Base-by-base conservation (phyloP, 1,284 basidiomycete genomes). In the Ustilago loliicola region DNA sequence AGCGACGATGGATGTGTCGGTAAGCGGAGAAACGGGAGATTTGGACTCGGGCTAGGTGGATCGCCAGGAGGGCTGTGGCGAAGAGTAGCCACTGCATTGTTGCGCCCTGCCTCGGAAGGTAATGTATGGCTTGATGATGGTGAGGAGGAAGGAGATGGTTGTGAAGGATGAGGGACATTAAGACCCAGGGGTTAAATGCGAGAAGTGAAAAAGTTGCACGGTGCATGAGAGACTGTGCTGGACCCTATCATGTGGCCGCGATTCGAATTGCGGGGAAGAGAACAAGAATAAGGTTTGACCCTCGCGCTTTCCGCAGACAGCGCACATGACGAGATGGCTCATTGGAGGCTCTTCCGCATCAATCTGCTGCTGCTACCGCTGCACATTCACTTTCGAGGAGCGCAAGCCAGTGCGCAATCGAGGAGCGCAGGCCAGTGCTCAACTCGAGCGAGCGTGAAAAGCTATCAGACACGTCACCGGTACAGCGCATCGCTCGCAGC, bases 1-100 rank as follows among this genome's bases (percentile, higher is more conserved):
- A 77, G 66, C 74, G 74, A 1, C 40, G 8, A 40, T 77, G 65
- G 27, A 77, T 77, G 59, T 77, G 56, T 1, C 55, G 45, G 25
- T 56, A 59, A 19, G n/a, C 42, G 2, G 60, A 30, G 25, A 34
- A 68, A 38, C 72, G 72, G 15, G 34, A 42, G n/a, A 66, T 30
- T 2, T 52, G 55, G n/a, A 74, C 67, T 10, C 59, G 50, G 13
- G 32, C 42, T 0, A 70, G 23, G 25, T 67, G 61, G 47, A 67
- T 42, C 21, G 45, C 61, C 1, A 72, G 51, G 10, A 72, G 21
- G 25, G 38, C 70, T 1, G 40, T 25, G 2, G 61, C 70, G 23
- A 54, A 36, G 34, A 67, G n/a, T 4, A 34, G 45, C 57, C 53
- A 61, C 32, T n/a, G 42, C 42, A 45, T 45, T n/a, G 42, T 45